A percentile compares a stretch with the other conserved stretches of the same genome.
These are phyloP conservation scores for Gonium pectorale DNA, from an alignment of 139 green algal species.

Conservation along the genomic window DNA sequence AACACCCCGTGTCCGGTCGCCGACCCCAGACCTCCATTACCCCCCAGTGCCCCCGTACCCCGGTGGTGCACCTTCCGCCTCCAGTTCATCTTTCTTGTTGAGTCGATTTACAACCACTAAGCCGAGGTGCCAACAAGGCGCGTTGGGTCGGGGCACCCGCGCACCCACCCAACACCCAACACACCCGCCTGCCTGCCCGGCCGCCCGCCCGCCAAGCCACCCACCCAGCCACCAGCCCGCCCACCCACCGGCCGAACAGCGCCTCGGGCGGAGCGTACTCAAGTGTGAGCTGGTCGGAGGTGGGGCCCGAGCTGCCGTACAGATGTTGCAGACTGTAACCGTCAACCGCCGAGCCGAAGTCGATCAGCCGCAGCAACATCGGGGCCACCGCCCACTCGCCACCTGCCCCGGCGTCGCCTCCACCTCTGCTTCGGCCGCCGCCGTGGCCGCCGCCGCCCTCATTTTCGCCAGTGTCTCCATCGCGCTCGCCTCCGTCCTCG, in stretches of 20 bases:
- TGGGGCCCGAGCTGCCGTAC: slow-evolving; percentile 68
- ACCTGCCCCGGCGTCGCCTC: background rate
- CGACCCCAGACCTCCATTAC: no score
- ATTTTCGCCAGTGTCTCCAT: background rate
- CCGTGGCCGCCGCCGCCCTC: background rate
- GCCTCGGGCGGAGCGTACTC: slow-evolving; percentile 84
- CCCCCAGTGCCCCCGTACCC: no score
- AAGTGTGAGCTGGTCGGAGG: slow-evolving; percentile 67
- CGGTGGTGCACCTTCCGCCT: no score
- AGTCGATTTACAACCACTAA: no score
- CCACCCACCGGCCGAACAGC: slow-evolving; percentile 62
- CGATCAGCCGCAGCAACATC: slow-evolving; percentile 74
- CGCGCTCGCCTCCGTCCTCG: background rate
- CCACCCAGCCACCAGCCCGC: no score
- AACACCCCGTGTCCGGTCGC: no score
- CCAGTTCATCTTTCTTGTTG: no score
- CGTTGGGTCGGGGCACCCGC: no score
- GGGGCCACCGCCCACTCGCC: background rate
- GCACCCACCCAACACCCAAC: no score
- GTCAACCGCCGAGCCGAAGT: slow-evolving; percentile 84
- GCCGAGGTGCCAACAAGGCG: no score
- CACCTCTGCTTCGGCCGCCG: background rate
- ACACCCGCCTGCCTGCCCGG: no score
- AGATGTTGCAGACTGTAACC: slow-evolving; percentile 45
- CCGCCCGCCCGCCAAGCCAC: no score